A percentile compares a stretch with the other conserved stretches of the same genome.
phyloP scores from a whole-genome alignment of 129 eudicot species.

The Pulicaria dysenterica region DNA sequence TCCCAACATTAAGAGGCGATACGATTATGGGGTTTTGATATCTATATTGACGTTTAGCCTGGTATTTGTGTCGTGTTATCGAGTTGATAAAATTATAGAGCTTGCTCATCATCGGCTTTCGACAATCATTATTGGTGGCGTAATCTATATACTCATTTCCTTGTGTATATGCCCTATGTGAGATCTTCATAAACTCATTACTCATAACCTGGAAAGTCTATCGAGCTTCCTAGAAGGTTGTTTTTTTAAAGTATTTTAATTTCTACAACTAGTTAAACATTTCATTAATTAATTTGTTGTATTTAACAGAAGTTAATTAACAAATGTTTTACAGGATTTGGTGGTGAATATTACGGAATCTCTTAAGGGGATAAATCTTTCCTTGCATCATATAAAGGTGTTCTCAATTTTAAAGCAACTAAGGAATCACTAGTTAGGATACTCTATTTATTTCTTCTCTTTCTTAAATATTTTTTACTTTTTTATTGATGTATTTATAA shows the following conservation, averaged over 20 bases:
- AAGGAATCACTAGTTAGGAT: conserved; percentile 61
- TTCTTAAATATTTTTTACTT: neutral
- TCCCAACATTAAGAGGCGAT: conserved; percentile 65
- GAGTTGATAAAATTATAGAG: conserved; percentile 55
- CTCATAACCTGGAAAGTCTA: conserved; percentile 58
- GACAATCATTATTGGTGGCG: conserved; percentile 69
- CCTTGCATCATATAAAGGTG: conserved; percentile 45
- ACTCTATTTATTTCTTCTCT: neutral
- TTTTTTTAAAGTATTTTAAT: too few species aligned
- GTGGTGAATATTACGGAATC: conserved; percentile 44
- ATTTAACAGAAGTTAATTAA: conserved; percentile 6
- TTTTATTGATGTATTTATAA: neutral
- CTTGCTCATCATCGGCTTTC: conserved; percentile 64
- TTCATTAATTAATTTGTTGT: neutral
- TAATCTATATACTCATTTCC: conserved; percentile 60
- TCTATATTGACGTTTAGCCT: conserved; percentile 74
- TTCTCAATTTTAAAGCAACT: conserved; percentile 51
- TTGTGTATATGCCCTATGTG: conserved; percentile 73
- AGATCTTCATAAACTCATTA: conserved; percentile 64
- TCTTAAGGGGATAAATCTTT: conserved; percentile 39
- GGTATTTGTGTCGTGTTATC: conserved; percentile 66
- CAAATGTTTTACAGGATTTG: conserved; percentile 49
- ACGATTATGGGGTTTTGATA: conserved; percentile 81
- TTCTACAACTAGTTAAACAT: neutral
- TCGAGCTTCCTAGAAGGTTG: conserved; percentile 72